Conservation (phyloP, 140 eudicot species). For the Anethum foeniculum region DNA sequence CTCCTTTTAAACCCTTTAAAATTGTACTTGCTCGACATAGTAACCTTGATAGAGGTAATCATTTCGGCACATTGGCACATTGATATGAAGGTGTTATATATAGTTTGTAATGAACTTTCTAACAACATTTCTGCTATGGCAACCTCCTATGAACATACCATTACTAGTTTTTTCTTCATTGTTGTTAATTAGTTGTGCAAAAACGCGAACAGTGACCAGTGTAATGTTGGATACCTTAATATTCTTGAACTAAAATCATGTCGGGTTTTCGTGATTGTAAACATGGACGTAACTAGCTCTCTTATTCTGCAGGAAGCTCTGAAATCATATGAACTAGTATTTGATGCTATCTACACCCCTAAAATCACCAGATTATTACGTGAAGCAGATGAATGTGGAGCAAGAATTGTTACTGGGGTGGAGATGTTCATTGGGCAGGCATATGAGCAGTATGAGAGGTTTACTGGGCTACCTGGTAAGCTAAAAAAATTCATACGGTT, state of each 20-base stretch:
- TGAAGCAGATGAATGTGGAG: constrained; percentile 79
- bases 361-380: constrained; percentile 73
- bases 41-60: constrained; percentile 2
- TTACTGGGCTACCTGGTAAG: constrained; percentile 87
- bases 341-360: constrained; percentile 93
- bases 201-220: background rate
- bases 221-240: background rate
- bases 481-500: background rate
- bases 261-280: background rate
- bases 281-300: background rate
- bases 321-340: constrained; percentile 58
- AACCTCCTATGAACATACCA: background rate
- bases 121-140: background rate
- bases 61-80: constrained; percentile 5
- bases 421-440: constrained; percentile 98
- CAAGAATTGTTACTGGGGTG: constrained; percentile 62
- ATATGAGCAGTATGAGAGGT: constrained; percentile 91
- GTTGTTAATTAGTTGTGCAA: background rate
- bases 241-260: background rate
- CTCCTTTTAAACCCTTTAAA: background rate
- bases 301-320: constrained; percentile 64
- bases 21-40: background rate
- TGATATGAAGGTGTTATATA: background rate
- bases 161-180: background rate
- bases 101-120: background rate